A percentile compares a stretch with the other conserved stretches of the same genome.
Evolutionary conservation across 495 filamentous ascomycete genomes (phyloP).

Genomic region (Penicillium steckii): DNA sequence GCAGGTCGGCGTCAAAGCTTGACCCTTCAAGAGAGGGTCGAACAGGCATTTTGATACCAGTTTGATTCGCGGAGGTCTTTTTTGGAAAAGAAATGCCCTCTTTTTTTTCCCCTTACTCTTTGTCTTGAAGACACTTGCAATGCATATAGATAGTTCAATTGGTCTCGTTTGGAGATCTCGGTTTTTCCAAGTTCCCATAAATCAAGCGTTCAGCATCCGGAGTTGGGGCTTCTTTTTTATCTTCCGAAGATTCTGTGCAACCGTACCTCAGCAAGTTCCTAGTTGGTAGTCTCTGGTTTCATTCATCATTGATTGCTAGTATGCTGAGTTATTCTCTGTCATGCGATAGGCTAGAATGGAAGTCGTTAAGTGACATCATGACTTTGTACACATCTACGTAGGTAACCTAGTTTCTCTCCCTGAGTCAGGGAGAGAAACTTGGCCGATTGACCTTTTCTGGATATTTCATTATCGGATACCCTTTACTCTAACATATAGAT

Average conservation of each 20-base stretch:
- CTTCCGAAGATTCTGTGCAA: background rate
- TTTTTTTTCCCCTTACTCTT: background rate
- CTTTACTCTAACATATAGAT: no score
- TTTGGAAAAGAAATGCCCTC: no score
- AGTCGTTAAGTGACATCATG: background rate
- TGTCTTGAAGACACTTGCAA: background rate
- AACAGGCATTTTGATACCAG: conserved; percentile 24
- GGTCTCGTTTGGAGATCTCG: background rate
- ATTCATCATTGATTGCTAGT: background rate
- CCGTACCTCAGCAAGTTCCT: background rate
- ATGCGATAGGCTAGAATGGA: background rate
- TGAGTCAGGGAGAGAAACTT: no score
- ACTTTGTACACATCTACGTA: no score
- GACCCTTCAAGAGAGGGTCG: conserved; percentile 20
- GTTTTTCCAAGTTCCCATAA: background rate
- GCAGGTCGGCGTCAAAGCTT: conserved; percentile 35
- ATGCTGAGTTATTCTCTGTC: no score
- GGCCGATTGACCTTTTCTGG: no score
- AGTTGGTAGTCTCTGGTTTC: background rate
- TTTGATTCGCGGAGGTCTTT: background rate
- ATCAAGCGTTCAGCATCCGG: background rate
- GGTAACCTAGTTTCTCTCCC: no score
- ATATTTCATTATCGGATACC: no score
- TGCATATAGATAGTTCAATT: background rate
- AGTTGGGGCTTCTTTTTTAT: background rate